Percentiles rank a stretch among this genome's conserved stretches.
phyloP scores from a whole-genome alignment of 345 rosid species.

The Cardamine chenopodiifolia region DNA sequence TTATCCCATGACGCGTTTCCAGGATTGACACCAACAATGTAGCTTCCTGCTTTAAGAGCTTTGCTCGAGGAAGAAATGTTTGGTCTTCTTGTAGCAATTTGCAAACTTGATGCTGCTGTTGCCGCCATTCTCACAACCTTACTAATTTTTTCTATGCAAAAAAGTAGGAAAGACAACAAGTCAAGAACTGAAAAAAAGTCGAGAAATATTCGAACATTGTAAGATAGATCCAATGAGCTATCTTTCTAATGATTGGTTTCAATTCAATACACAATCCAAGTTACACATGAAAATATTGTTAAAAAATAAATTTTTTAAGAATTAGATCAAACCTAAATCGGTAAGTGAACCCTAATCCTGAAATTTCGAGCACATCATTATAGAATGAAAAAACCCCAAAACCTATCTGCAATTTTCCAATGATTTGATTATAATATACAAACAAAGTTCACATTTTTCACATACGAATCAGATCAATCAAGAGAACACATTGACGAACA shows the following conservation, averaged over 20 bases:
- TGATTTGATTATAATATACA: slow-evolving; percentile 24
- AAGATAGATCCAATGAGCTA: slow-evolving; percentile 18
- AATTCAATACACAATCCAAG: neutral
- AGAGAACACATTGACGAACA: neutral
- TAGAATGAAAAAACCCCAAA: neutral
- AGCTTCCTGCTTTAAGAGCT: slow-evolving; percentile 52
- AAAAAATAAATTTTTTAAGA: neutral
- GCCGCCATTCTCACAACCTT: slow-evolving; percentile 59
- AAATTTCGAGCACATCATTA: neutral
- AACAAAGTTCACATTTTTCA: slow-evolving; percentile 13
- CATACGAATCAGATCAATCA: slow-evolving; percentile 19
- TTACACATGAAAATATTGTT: neutral
- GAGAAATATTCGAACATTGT: too few species aligned
- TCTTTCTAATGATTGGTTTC: slow-evolving; percentile 9
- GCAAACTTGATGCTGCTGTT: slow-evolving; percentile 60
- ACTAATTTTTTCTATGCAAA: slow-evolving; percentile 24
- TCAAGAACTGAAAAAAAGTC: neutral
- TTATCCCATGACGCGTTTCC: slow-evolving; percentile 54
- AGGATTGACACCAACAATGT: slow-evolving; percentile 44
- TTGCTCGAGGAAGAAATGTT: slow-evolving; percentile 51
- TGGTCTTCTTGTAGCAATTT: slow-evolving; percentile 58
- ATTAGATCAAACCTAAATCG: slow-evolving; percentile 6
- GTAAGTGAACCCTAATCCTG: neutral
- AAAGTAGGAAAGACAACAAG: slow-evolving; percentile 10
- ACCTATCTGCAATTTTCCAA: slow-evolving; percentile 19